Evolutionary conservation across 1,284 basidiomycete species (phyloP), one percentile per base, ranked within the genome.

Genomic region (Inonotus obliquus): DNA sequence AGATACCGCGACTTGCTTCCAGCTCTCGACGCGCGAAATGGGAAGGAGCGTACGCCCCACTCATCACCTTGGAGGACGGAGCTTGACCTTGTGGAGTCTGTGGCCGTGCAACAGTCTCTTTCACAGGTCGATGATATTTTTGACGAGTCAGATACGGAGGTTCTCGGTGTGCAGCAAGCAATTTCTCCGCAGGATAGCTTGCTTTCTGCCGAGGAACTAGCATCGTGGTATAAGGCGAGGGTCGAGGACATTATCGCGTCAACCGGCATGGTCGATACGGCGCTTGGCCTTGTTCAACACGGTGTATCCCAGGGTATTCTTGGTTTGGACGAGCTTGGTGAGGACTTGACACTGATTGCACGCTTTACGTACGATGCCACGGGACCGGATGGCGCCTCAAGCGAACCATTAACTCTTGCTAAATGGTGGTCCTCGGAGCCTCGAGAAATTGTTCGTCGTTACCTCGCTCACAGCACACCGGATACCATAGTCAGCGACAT

Each of bases 281-380:
- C 94, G 14, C 79, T 97, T 14, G 82, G 84, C 10, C 79, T 90
- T 54, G 81, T 94, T 13, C 94, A 96, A 73, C 87, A 96, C 67
- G 94, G 87, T 4, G 92, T 89, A 6, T 87, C 93, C 9, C 84
- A 86, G 66, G 90, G 89, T 19, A 79, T 96, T 5, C 78, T 84
- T n/a, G 83, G 78, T 1, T 81, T 98, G 23, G 94, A 96, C 67
- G 86, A 86, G 67, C 74, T 94, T 2, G 95, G 93, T 6, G 95
- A 97, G 76, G 94, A 97, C 63, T 82, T 97, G 49, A 91, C 86
- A 66, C 82, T 97, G 6, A 80, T 98, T 52, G 87, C 89, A 1
- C 82, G 89, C 27, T 81, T 97, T 47, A 85, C 95, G 19, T 97
- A 97, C 69, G 93, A 96, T 70, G 82, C 85, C 19, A 81, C 80